Percentiles rank a stretch among this genome's conserved stretches.
These are phyloP conservation scores for Immersiella caudata DNA, from an alignment of 495 filamentous ascomycete species.

Conservation along the genomic window DNA sequence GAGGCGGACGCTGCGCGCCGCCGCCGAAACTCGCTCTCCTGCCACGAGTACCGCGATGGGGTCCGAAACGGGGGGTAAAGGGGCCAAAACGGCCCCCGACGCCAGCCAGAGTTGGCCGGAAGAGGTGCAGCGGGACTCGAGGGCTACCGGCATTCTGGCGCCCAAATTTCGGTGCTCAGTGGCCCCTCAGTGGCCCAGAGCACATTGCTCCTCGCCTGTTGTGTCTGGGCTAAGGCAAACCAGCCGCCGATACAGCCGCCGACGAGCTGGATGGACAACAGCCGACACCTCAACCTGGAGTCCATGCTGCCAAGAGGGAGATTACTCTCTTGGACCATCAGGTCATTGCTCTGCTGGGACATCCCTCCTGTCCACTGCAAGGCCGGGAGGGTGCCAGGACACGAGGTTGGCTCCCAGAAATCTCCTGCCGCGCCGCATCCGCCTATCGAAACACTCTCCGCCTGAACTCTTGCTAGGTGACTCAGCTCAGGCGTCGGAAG, in stretches of 20 bases:
- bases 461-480: not conserved
- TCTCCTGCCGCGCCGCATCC: not conserved
- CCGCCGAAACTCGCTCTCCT: not conserved
- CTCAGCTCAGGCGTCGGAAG: constrained; percentile 1
- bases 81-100: not conserved
- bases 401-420: not conserved
- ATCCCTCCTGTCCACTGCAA: not conserved
- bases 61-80: not conserved
- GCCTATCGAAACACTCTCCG: not conserved
- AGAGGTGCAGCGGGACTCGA: not conserved
- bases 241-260: not conserved
- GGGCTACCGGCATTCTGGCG: not conserved
- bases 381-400: not conserved
- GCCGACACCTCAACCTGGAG: not conserved
- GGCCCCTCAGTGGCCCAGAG: not conserved
- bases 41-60: not conserved
- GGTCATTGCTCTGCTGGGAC: not conserved
- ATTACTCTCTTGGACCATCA: not conserved
- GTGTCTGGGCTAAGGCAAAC: not conserved
- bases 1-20: not conserved
- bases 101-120: not conserved
- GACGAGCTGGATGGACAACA: not conserved
- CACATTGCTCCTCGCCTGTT: not conserved
- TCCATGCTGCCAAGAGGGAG: constrained; percentile 14
- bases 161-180: not conserved